Conservation (phyloP, 805 yeast genomes). For the Sugiyamaella qingdaonensis region DNA sequence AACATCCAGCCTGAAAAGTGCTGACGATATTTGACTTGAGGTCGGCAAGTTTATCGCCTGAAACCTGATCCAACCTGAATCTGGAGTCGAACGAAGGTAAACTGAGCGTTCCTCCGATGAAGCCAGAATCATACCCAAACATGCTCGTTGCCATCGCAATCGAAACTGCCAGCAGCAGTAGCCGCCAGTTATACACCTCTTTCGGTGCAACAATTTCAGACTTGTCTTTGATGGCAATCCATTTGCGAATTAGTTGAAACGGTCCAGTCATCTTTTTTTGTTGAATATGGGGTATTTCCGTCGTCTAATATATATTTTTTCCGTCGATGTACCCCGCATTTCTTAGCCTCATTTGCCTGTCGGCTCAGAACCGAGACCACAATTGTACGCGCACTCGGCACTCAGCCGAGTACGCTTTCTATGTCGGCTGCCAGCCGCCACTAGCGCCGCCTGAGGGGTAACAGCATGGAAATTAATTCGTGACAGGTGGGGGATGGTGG, state of each 20-base stretch:
- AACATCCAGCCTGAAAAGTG: conserved; percentile 28
- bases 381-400: neutral
- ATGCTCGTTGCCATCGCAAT: conserved; percentile 49
- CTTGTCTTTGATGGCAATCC: conserved; percentile 8
- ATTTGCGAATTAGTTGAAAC: neutral
- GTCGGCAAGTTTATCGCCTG: conserved; percentile 22
- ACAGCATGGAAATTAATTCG: neutral
- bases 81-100: conserved; percentile 42
- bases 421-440: neutral
- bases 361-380: neutral
- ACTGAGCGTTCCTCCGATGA: conserved; percentile 51
- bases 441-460: neutral
- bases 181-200: conserved; percentile 43
- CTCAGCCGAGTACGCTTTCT: neutral
- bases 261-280: neutral
- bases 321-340: neutral
- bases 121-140: conserved; percentile 55
- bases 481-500: neutral
- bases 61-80: conserved; percentile 39
- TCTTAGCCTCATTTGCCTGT: neutral
- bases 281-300: neutral
- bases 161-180: conserved; percentile 41
- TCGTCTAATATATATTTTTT: neutral
- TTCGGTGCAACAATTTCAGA: conserved; percentile 35
- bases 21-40: conserved; percentile 17